A percentile compares a stretch with the other conserved stretches of the same genome.
phyloP scores from a whole-genome alignment of 768 basidiomycete species.

The Mycena leptocephala region DNA sequence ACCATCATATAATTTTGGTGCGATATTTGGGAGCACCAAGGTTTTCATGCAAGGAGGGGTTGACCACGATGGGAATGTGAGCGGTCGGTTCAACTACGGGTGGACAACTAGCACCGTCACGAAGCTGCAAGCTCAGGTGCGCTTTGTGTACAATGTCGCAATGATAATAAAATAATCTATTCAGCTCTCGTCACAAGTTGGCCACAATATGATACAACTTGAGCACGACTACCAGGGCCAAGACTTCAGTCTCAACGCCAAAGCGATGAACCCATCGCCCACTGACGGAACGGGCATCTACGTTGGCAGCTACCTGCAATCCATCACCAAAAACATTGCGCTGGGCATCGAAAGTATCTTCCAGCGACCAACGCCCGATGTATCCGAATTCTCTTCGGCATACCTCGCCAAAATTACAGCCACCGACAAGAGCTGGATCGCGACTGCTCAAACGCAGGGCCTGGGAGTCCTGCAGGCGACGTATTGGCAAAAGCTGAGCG shows the following conservation, averaged over 20 bases:
- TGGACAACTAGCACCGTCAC: slow-evolving; percentile 86
- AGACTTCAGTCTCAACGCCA: slow-evolving; percentile 90
- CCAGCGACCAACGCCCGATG: slow-evolving; percentile 83
- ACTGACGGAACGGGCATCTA: slow-evolving; percentile 93
- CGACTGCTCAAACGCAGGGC: slow-evolving; percentile 91
- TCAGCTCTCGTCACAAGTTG: slow-evolving; percentile 82
- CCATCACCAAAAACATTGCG: slow-evolving; percentile 91
- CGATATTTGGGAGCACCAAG: slow-evolving; percentile 89
- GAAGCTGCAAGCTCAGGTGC: slow-evolving; percentile 91
- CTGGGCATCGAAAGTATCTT: slow-evolving; percentile 89
- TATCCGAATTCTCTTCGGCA: slow-evolving; percentile 80
- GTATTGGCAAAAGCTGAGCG: slow-evolving; percentile 96
- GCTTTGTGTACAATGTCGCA: slow-evolving; percentile 39
- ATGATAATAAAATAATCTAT: slow-evolving; percentile 33
- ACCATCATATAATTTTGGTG: slow-evolving; percentile 95
- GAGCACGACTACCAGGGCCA: slow-evolving; percentile 95
- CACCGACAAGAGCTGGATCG: slow-evolving; percentile 87
- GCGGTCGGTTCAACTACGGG: slow-evolving; percentile 90
- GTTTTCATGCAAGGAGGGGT: slow-evolving; percentile 94
- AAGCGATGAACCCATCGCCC: slow-evolving; percentile 93
- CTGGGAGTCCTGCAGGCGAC: slow-evolving; percentile 90
- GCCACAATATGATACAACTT: slow-evolving; percentile 93
- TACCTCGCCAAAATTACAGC: slow-evolving; percentile 88
- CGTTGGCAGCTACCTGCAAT: slow-evolving; percentile 93
- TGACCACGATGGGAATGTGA: slow-evolving; percentile 94